These are phyloP conservation scores for Leucosporidium scottii DNA, from an alignment of 768 basidiomycete genomes.

Conservation along the genomic window DNA sequence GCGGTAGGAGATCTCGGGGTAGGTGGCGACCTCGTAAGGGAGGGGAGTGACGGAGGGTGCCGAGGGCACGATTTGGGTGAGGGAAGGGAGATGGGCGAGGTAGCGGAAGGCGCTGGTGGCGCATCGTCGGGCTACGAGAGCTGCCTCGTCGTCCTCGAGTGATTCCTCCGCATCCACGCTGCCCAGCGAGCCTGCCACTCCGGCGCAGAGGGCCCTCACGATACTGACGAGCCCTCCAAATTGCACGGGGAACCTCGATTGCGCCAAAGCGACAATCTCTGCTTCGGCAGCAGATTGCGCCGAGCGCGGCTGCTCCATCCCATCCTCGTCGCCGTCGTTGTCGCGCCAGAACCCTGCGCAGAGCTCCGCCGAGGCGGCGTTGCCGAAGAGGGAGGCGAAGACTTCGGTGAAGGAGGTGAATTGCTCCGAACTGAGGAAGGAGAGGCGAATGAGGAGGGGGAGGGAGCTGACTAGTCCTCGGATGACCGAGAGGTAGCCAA, in stretches of 20 bases:
- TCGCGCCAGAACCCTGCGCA: constrained; percentile 75
- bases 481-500: constrained; percentile 38
- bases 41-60: constrained; percentile 11
- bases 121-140: constrained; percentile 49
- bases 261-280: constrained; percentile 72
- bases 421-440: constrained; percentile 44
- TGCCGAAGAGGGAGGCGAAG: constrained; percentile 66
- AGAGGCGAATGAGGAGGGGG: constrained; percentile 30
- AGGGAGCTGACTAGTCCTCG: constrained; percentile 32
- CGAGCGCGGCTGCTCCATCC: neutral
- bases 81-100: constrained; percentile 62
- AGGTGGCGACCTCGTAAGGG: constrained; percentile 26
- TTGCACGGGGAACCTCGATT: constrained; percentile 75
- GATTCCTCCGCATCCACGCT: neutral
- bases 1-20: constrained; percentile 22
- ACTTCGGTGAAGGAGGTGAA: constrained; percentile 64
- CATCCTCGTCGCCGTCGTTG: constrained; percentile 47
- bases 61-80: constrained; percentile 64
- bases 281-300: constrained; percentile 49
- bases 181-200: constrained; percentile 1
- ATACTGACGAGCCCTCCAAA: constrained; percentile 62
- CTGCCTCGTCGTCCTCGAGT: constrained; percentile 37
- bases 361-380: constrained; percentile 56
- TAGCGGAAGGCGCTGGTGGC: constrained; percentile 67
- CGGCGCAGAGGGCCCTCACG: constrained; percentile 60